Evolutionary conservation across 805 yeast species (phyloP), one percentile per base, ranked within the genome.

Genomic region (Lachancea lanzarotensis): DNA sequence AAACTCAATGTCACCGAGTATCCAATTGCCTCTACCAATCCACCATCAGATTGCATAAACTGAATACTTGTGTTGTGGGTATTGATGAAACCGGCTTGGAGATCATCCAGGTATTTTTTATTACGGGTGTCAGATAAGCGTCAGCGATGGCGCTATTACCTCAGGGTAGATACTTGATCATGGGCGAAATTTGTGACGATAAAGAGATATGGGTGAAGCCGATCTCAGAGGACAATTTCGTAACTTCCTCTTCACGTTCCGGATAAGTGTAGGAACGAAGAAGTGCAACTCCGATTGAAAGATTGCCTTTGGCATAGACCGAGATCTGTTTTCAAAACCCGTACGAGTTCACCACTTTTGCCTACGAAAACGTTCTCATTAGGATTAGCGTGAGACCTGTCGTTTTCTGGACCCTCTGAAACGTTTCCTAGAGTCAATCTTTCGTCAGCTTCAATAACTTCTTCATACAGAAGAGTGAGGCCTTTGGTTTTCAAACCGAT

Each of bases 31-130:
- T 36, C 97, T 18, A 90, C 89, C 47, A 91, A 73, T 2, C 98
- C 98, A 46, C 98, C 98, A 62, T 91, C 96, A 11, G 95, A 85
- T 65, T 91, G 96, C 98, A 91, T 91, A 64, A 91, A 91, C 53
- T 84, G 82, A 47, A 86, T 76, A 40, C 64, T 63, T 2, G 75
- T 65, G n/a, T 58, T 51, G 12, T 58, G 62, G 1, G 78, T 78
- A 38, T 77, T 75, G 18, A 64, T 64, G 48, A 86, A 72, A 3
- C 93, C 93, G 2, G 70, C 56, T 41, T 78, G 76, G 54, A 86
- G 82, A 15, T 80, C 75, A 15, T 69, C 57, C 33, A 85, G 63
- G 57, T 86, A 86, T 25, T 76, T 74, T 50, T 78, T 72, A 86
- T 82, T 38, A 81, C 85, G 2, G 95, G 95, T 1, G 93, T 83